Evolutionary conservation across 2,329 filamentous ascomycete genomes (phyloP), one percentile per base, ranked within the genome.

Genomic region (Diaporthe citrichinensis): DNA sequence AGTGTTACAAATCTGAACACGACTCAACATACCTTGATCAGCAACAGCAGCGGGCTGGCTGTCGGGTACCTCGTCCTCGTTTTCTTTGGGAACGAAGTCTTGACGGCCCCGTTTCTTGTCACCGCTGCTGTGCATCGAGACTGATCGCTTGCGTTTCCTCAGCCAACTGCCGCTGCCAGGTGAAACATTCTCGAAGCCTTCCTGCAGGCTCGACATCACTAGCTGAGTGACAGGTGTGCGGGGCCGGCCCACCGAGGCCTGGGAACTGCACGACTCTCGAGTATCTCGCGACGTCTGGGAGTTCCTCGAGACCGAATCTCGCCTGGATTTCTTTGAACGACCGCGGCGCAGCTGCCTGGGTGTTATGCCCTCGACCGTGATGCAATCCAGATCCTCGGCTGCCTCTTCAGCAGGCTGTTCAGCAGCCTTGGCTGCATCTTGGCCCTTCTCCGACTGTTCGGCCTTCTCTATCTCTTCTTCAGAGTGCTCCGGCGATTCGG

Each of bases 91-190:
- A 31, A 51, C 51, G 10, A 76, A 71, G 8, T 79, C 76, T 31
- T 75, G 75, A 39, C 77, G 78, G 53, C 78, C 80, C 28, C 78
- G 78, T 79, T 83, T 84, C 75, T 81, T 81, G 62, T 61, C 71
- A 25, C 74, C 77, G 51, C 74, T 68, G 34, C 81, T 81, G 41
- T 77, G 71, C 10, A 68, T 73, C 53, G 82, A 80, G 14, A 76
- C 36, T 9, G 78, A 76, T 46, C 81, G 77, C 78, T 83, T 84
- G 20, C 83, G 79, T 74, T 83, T 84, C 71, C 76, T 79, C 41
- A 75, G 41, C 73, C 73, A 75, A 39, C 49, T 69, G 41, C 73
- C 73, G 34, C 34, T 77, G 41, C 69, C 73, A 25, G 75, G 75
- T 9, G 75, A 77, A 31, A 71, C 55, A 25, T 73, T 77, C 20